Base-by-base conservation (phyloP, 441 rosid genomes). In the Gossypium schwendimanii region DNA sequence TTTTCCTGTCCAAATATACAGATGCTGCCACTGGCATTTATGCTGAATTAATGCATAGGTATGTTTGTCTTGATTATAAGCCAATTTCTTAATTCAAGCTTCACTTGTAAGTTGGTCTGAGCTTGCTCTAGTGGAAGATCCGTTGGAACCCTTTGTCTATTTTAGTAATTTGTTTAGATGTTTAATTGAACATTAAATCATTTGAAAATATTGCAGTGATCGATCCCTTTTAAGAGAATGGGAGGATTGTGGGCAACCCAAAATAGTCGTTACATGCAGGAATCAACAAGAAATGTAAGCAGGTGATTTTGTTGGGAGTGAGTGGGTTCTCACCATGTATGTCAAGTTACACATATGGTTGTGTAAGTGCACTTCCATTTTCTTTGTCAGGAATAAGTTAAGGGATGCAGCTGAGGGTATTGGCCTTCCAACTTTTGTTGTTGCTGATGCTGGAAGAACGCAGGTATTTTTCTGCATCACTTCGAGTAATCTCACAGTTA, bases 11-110 rank as follows among this genome's bases (percentile, higher is more conserved):
- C 26, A 21, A 21, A 59, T 69, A 63, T 80, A 77, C 82, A 93
- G 98, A 93, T 84, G 98, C 97, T 66, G 96, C 96, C 75, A 90
- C 94, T 18, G 96, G 98, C 76, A 84, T 90, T 86, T 93, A 90
- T 77, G 82, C 96, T 44, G 90, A 90, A 75, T 77, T 93, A 73
- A 80, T 91, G 86, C 88, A 81, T 53, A 90, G 97, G 97, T 94
- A 52, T 55, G 36, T 54, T 70, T 54, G 36, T 54, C 36, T 8
- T 70, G 36, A 39, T 55, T 33, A 18, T 33, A 47, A 54, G 3
- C 39, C 12, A 3, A 4, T 54, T 36, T 18, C 12, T 54, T 18
- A 31, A 55, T 55, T 65, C 55, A 65, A 44, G 11, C n/a, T 21
- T 45, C 33, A 78, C 24, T 54, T 54, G 8, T 33, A 33, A 33